phyloP scores from a whole-genome alignment of 208 protist genomes.

The Trypanosoma mega region DNA sequence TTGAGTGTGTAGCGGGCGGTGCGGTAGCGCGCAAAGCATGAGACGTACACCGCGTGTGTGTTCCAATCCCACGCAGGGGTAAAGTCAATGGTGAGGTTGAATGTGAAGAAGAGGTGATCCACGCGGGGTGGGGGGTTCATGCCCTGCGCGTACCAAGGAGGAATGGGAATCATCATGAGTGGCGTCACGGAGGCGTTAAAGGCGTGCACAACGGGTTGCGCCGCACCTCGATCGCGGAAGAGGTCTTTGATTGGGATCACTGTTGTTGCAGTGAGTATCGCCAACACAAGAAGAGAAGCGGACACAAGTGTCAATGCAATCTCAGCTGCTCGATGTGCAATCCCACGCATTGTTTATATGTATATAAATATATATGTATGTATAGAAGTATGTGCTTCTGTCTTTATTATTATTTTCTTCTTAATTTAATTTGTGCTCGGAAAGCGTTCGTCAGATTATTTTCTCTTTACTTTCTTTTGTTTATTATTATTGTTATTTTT shows the following conservation, averaged over 20 bases:
- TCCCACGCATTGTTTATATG: slow-evolving; percentile 37
- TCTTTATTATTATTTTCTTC: not conserved
- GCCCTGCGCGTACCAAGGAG: slow-evolving; percentile 14
- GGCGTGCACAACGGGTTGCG: slow-evolving; percentile 25
- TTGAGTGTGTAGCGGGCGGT: slow-evolving; percentile 30
- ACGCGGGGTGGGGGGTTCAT: slow-evolving; percentile 13
- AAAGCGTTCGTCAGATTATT: too few relatives aligned
- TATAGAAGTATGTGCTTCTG: not conserved
- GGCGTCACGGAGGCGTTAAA: slow-evolving; percentile 33
- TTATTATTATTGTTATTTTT: not conserved
- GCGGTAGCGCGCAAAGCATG: slow-evolving; percentile 55
- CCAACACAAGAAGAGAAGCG: slow-evolving; percentile 28
- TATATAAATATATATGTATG: slow-evolving; percentile 1
- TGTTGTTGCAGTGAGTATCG: slow-evolving; percentile 37
- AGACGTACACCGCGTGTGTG: slow-evolving; percentile 69
- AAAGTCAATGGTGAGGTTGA: slow-evolving; percentile 52
- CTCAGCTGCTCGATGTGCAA: slow-evolving; percentile 40
- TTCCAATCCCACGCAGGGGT: slow-evolving; percentile 74
- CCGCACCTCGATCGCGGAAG: slow-evolving; percentile 4
- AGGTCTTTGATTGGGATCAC: slow-evolving; percentile 43
- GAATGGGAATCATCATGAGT: slow-evolving; percentile 23
- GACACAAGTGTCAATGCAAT: slow-evolving; percentile 35
- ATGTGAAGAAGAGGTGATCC: slow-evolving; percentile 35
- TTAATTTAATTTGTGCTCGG: too few relatives aligned
- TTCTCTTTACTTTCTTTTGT: not conserved